phyloP scores from a whole-genome alignment of 768 basidiomycete genomes.

The Lentinula boryana region DNA sequence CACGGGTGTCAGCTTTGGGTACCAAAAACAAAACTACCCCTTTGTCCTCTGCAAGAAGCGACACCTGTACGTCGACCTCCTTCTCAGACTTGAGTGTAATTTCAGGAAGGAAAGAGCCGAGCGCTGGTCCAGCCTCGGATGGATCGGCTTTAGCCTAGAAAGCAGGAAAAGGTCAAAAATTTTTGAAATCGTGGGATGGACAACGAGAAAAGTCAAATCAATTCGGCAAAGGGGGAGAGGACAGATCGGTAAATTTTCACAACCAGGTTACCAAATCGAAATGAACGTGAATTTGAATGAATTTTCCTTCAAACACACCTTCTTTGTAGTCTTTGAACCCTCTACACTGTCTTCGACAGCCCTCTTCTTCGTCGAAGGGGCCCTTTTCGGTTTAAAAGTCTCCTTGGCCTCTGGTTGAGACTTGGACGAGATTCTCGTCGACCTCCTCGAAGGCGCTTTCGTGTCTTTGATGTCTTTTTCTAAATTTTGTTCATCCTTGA shows the following conservation, averaged over 20 bases:
- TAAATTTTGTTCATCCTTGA: background rate
- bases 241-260: no score
- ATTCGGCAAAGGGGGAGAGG: no score
- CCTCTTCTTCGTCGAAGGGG: constrained; percentile 3
- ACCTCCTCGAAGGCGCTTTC: constrained; percentile 6
- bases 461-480: background rate
- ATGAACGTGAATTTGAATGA: no score
- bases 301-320: background rate
- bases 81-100: constrained; percentile 81
- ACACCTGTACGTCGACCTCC: constrained; percentile 69
- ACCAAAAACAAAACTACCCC: constrained; percentile 81
- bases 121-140: constrained; percentile 8
- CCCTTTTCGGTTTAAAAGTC: background rate
- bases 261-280: no score
- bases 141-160: constrained; percentile 1
- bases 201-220: background rate
- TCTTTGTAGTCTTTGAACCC: background rate
- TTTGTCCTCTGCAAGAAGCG: constrained; percentile 55
- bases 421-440: constrained; percentile 5
- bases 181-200: background rate
- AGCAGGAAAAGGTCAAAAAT: background rate
- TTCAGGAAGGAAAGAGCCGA: constrained; percentile 68
- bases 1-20: constrained; percentile 83
- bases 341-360: background rate
- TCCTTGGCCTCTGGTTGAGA: background rate